These are phyloP conservation scores for Warburgia ugandensis DNA, from an alignment of 164 flowering plant genomes.

Conservation along the genomic window DNA sequence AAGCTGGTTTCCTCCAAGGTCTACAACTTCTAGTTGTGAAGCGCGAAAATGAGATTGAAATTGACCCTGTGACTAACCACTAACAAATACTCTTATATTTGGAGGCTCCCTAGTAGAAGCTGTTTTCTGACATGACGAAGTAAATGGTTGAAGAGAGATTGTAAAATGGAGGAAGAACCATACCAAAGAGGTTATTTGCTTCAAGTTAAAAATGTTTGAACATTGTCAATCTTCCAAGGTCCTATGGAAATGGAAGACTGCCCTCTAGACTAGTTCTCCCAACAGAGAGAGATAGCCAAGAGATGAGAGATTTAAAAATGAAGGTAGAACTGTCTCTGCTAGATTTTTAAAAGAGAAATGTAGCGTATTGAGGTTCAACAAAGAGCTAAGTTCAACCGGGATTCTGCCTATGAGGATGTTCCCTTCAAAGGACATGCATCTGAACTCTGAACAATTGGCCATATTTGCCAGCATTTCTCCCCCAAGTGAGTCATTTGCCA, in stretches of 20 bases:
- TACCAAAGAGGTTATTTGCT: neutral
- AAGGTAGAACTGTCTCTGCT: neutral
- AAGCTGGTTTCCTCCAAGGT: neutral
- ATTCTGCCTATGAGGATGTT: neutral
- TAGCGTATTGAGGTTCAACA: neutral
- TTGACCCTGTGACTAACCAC: too few relatives aligned
- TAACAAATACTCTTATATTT: too few relatives aligned
- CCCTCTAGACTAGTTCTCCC: neutral
- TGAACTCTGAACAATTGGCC: neutral
- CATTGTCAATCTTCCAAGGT: neutral
- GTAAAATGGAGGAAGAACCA: neutral
- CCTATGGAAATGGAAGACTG: neutral
- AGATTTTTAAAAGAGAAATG: neutral
- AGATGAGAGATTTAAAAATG: neutral
- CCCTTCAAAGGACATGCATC: fast-evolving
- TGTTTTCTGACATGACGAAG: too few relatives aligned
- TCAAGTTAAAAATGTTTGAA: neutral
- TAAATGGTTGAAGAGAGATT: too few relatives aligned
- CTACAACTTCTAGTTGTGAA: neutral
- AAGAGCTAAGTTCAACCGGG: neutral
- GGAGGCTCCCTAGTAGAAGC: too few relatives aligned
- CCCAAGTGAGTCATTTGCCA: neutral
- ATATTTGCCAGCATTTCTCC: neutral
- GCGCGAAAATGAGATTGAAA: too few relatives aligned
- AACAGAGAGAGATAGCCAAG: neutral